A percentile compares a stretch with the other conserved stretches of the same genome.
These are phyloP conservation scores for Aureobasidium sp. DNA, from an alignment of 2,329 filamentous ascomycete genomes.

Conservation along the genomic window DNA sequence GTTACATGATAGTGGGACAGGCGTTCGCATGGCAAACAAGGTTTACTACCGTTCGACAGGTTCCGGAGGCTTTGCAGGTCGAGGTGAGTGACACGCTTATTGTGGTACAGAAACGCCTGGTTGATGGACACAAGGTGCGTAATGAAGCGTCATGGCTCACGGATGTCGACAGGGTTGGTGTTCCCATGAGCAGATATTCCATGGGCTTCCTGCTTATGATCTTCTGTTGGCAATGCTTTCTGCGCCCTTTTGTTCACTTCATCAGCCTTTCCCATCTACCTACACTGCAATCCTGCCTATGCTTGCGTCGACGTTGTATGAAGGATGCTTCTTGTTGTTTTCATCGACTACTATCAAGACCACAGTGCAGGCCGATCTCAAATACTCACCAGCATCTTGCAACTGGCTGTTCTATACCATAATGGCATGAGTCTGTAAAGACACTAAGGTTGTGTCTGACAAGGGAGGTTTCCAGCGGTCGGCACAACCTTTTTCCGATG, in stretches of 20 bases:
- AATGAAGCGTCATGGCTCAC: background rate
- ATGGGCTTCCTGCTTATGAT: too few species aligned
- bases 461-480: background rate
- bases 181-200: background rate
- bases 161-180: background rate
- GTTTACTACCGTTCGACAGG: background rate
- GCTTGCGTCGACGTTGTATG: too few species aligned
- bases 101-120: background rate
- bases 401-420: background rate
- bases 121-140: background rate
- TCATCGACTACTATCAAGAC: too few species aligned
- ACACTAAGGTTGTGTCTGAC: background rate
- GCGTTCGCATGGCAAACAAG: background rate
- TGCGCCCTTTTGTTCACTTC: too few species aligned
- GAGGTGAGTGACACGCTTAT: background rate
- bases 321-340: too few species aligned
- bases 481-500: background rate
- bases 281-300: too few species aligned
- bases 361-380: too few species aligned
- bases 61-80: background rate
- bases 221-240: background rate
- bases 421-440: background rate
- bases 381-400: background rate
- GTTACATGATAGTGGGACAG: background rate
- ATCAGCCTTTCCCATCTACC: too few species aligned